Base-by-base conservation (phyloP, 768 basidiomycete species). In the Trametes cinnabarina region DNA sequence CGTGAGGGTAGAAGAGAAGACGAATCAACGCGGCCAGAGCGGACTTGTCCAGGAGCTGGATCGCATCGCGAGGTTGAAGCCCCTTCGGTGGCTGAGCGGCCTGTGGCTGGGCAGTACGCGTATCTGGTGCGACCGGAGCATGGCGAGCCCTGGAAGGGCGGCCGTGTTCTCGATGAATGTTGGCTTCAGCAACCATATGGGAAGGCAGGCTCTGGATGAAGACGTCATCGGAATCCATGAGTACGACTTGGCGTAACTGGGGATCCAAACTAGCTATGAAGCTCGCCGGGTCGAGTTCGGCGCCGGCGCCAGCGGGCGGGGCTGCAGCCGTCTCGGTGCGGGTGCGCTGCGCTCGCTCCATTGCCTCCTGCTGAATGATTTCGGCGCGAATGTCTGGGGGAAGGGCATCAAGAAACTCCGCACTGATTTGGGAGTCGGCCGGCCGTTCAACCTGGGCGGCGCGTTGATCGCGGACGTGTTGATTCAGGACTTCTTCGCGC, bases 321-420 rank as follows among this genome's bases (percentile, higher is more conserved):
- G 77, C 71, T 17, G 76, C 74, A 9, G 73, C 73, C 48, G 76
- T 73, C 8, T 74, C 72, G 4, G 61, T 71, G 20, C 75, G 69
- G 32, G 84, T 81, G n/a, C 88, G 78, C 20, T 56, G 55, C 23
- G 87, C 78, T 54, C 87, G 86, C 65, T 98, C 94, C 55, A 90
- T 72, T 3, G 88, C 85, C 73, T 98, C 96, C 73, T 98, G 94
- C 69, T 97, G 93, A 22, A 99, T 84, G 46, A 99, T 94, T 69
- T 99, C 97, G 0, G 94, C 94, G 22, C 97, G 89, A 55, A 99
- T 91, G 66, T 97, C 95, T 3, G 95, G 92, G 3, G 97, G 97
- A 4, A 98, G 78, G 0, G 97, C 97, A 64, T 98, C 92, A 44
- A 99, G 81, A 74, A 99, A 99, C 74, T 99, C 97, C 1, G 87